These are phyloP conservation scores for Rhizopogon roseolus DNA, from an alignment of 768 basidiomycete species.

Conservation along the genomic window DNA sequence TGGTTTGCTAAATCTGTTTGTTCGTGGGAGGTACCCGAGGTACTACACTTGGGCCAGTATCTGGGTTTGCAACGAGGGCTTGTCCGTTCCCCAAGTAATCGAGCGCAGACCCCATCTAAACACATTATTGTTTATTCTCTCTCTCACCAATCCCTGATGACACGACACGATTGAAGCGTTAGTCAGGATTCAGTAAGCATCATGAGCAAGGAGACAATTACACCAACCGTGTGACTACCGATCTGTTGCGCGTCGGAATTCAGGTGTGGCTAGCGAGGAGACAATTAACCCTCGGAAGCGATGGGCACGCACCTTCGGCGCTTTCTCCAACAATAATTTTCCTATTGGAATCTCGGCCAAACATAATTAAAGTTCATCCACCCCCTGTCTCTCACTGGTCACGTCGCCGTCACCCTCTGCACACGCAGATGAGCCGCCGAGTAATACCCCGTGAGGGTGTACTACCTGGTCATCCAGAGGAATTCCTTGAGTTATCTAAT, in stretches of 20 bases:
- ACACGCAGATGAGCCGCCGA: constrained; percentile 19
- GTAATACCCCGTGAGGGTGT: constrained; percentile 18
- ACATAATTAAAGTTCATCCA: too few relatives aligned
- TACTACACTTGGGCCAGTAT: neutral
- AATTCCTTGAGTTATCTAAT: constrained; percentile 25
- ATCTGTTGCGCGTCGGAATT: too few relatives aligned
- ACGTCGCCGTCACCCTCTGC: constrained; percentile 26
- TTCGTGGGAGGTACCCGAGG: neutral
- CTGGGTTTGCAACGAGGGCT: neutral
- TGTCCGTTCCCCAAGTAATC: neutral
- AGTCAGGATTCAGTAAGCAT: too few relatives aligned
- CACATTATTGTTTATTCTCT: neutral
- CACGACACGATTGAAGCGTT: too few relatives aligned
- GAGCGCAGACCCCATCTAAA: neutral
- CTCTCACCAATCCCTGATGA: neutral
- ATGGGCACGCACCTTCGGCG: too few relatives aligned
- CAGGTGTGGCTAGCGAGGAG: too few relatives aligned
- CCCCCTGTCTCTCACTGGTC: constrained; percentile 34
- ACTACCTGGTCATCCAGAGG: constrained; percentile 45
- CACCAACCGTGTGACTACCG: too few relatives aligned
- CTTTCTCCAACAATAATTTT: too few relatives aligned
- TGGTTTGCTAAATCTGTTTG: neutral
- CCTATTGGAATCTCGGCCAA: too few relatives aligned
- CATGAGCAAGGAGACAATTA: too few relatives aligned
- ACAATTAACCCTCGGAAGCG: too few relatives aligned